Evolutionary conservation across 306 rosid genomes (phyloP).

Genomic region (Vicia faba): DNA sequence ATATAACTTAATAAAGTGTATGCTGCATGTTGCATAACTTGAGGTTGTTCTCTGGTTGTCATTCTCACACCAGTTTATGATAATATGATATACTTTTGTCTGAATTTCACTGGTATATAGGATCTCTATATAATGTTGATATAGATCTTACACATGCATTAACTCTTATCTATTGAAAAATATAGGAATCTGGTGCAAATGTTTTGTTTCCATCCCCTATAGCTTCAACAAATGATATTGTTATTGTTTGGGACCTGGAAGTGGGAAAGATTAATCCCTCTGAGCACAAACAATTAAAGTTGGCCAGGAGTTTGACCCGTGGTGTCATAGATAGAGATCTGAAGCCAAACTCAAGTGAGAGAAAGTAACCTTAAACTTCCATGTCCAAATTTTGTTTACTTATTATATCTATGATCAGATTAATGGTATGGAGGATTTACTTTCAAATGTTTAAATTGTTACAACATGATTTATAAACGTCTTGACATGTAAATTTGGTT

Average conservation of each 20-base stretch:
- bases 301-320: slow-evolving; percentile 93
- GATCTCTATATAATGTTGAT: slow-evolving; percentile 31
- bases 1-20: slow-evolving; percentile 9
- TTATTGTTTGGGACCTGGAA: slow-evolving; percentile 94
- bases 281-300: slow-evolving; percentile 96
- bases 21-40: slow-evolving; percentile 11
- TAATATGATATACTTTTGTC: slow-evolving; percentile 11
- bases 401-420: slow-evolving; percentile 21
- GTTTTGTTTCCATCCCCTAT: slow-evolving; percentile 89
- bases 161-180: slow-evolving; percentile 45
- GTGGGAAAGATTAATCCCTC: slow-evolving; percentile 89
- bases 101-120: slow-evolving; percentile 6
- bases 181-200: slow-evolving; percentile 97
- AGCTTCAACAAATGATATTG: slow-evolving; percentile 90
- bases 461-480: too few species aligned
- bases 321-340: slow-evolving; percentile 97
- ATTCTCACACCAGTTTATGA: slow-evolving; percentile 14
- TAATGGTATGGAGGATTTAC: slow-evolving; percentile 15
- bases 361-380: slow-evolving; percentile 73
- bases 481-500: too few species aligned
- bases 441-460: slow-evolving; percentile 31
- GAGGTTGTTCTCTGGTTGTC: neutral
- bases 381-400: slow-evolving; percentile 18
- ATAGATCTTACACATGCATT: slow-evolving; percentile 12
- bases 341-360: slow-evolving; percentile 86